Evolutionary conservation across 1,284 basidiomycete genomes (phyloP).

Genomic region (Agroathelia rolfsii): DNA sequence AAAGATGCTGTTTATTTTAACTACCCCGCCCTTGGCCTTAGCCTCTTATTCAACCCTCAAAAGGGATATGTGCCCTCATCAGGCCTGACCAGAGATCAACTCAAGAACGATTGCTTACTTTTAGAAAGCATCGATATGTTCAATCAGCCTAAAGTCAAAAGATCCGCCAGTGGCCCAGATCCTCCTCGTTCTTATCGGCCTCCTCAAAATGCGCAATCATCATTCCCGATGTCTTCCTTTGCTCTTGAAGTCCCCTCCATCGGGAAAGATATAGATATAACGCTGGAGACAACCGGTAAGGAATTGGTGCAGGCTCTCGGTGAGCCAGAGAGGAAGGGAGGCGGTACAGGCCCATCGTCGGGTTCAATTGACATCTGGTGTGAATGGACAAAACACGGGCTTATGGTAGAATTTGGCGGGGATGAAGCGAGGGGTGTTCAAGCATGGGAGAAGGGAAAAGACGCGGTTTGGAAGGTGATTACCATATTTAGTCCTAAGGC

Average conservation of each 20-base stretch:
- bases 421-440: constrained; percentile 65
- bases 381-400: constrained; percentile 74
- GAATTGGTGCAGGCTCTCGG: constrained; percentile 67
- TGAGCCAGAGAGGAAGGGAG: constrained; percentile 81
- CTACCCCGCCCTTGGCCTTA: constrained; percentile 69
- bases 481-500: constrained; percentile 46
- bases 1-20: constrained; percentile 80
- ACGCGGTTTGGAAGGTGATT: constrained; percentile 66
- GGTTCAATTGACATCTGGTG: constrained; percentile 88
- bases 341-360: constrained; percentile 68
- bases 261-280: constrained; percentile 45
- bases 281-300: constrained; percentile 51
- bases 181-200: too few species aligned
- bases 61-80: constrained; percentile 49
- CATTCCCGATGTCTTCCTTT: constrained; percentile 45
- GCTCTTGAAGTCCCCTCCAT: constrained; percentile 37
- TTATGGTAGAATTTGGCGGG: constrained; percentile 79
- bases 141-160: constrained; percentile 36
- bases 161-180: constrained; percentile 16
- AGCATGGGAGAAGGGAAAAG: constrained; percentile 79
- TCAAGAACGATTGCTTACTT: constrained; percentile 38
- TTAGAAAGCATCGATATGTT: constrained; percentile 77
- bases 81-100: constrained; percentile 33
- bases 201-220: constrained; percentile 30
- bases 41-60: constrained; percentile 58